Evolutionary conservation across 345 rosid species (phyloP), one percentile per base, ranked within the genome.

Genomic region (Eutrema heterophyllum): DNA sequence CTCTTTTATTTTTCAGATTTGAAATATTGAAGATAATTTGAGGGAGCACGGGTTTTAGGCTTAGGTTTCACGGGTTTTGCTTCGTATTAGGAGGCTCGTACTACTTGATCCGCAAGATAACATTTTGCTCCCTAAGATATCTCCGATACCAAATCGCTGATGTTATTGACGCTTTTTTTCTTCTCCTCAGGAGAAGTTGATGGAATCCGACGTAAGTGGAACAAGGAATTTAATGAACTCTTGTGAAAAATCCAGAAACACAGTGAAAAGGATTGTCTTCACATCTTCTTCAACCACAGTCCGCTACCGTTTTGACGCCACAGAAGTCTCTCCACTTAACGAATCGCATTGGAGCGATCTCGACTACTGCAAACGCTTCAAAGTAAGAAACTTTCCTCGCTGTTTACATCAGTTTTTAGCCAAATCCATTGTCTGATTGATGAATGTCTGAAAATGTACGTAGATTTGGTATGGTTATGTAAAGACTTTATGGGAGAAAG

Each of bases 341-440:
- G 97, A 93, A 77, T 84, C 91, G 0, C 89, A 88, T 7, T 93
- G 98, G 98, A 87, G 81, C 13, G 88, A 93, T 73, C 79, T 76
- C 2, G 90, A 93, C 1, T 86, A 88, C 77, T 93, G 98, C 86
- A 81, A 83, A 77, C 79, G 27, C 50, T 74, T 86, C 78, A 82
- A 84, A 14, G 97, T 87, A 70, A 75, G 51, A 62, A 62, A 40
- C 38, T 11, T 52, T 67, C 15, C 27, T 66, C 36, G 24, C 1
- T 30, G 30, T 16, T 68, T n/a, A 15, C 64, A 32, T 56, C 54
- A 8, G 0, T 3, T 4, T 29, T 33, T 56, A 18, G 32, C 38
- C 32, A 18, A 21, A 11, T 8, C 0, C 26, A 16, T 3, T 9
- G 46, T 44, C 12, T 58, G 27, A 46, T 46, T 35, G 10, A 35